phyloP scores from a whole-genome alignment of 345 rosid species.

The Combretum micranthum region DNA sequence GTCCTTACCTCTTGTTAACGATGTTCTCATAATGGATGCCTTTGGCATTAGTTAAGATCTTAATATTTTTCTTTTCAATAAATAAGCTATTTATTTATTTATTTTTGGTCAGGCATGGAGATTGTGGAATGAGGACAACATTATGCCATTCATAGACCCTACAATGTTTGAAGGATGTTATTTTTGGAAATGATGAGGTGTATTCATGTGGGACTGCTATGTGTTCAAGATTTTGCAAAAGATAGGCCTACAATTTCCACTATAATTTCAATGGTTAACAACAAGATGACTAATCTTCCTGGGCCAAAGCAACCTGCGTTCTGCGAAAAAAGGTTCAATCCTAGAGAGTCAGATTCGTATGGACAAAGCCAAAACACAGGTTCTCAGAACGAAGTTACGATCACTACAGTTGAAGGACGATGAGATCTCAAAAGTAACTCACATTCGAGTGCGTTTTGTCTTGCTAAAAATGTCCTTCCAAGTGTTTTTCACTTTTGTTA shows the following conservation, averaged over 20 bases:
- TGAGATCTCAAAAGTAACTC: not conserved
- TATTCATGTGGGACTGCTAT: conserved; percentile 10
- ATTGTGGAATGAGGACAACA: conserved; percentile 14
- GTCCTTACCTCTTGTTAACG: not conserved
- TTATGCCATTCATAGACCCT: conserved; percentile 6
- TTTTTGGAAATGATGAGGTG: not conserved
- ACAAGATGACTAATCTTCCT: conserved; percentile 13
- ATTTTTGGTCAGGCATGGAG: conserved; percentile 12
- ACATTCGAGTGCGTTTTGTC: no score
- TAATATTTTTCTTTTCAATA: no score
- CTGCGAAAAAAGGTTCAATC: not conserved
- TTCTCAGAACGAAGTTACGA: not conserved
- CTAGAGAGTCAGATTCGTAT: not conserved
- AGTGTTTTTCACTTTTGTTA: not conserved
- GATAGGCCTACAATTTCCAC: conserved; percentile 23
- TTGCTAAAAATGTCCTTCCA: no score
- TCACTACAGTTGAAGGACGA: not conserved
- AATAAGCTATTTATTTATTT: not conserved
- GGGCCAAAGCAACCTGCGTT: conserved; percentile 19
- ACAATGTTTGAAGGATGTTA: not conserved
- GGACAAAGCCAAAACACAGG: not conserved
- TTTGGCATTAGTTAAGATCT: no score
- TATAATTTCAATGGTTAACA: conserved; percentile 22
- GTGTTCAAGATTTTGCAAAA: conserved; percentile 16
- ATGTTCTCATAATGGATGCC: not conserved